A percentile compares a stretch with the other conserved stretches of the same genome.
Evolutionary conservation across 257 asterid genomes (phyloP).

Genomic region (Linaria vulgaris): DNA sequence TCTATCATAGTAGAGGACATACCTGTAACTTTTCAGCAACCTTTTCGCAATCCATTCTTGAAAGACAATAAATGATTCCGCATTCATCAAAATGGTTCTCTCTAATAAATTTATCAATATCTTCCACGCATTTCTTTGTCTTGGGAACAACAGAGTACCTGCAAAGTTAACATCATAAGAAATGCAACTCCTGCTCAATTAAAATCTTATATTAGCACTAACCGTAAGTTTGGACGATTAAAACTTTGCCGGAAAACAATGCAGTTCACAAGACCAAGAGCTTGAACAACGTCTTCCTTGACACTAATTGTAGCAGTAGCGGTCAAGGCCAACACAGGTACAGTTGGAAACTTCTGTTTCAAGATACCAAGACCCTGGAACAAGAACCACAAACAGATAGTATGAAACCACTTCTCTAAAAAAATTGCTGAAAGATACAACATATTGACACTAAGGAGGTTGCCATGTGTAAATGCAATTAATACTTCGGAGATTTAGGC

Average conservation of each 20-base stretch:
- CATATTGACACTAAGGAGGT: constrained; percentile 8
- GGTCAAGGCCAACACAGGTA: constrained; percentile 93
- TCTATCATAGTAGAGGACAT: constrained; percentile 25
- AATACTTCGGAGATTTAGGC: neutral
- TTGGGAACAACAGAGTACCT: constrained; percentile 91
- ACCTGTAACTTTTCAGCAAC: constrained; percentile 92
- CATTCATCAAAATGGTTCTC: constrained; percentile 87
- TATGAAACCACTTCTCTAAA: constrained; percentile 19
- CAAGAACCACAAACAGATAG: constrained; percentile 34
- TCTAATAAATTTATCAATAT: constrained; percentile 70
- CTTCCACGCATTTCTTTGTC: constrained; percentile 90
- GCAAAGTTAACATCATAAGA: constrained; percentile 46
- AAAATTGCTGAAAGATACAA: constrained; percentile 10
- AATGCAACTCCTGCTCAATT: constrained; percentile 17
- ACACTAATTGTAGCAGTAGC: constrained; percentile 97
- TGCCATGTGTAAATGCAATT: constrained; percentile 20
- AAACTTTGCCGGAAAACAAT: constrained; percentile 92
- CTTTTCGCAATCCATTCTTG: constrained; percentile 95
- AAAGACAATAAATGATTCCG: constrained; percentile 92
- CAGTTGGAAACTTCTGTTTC: constrained; percentile 85
- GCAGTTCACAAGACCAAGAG: constrained; percentile 94
- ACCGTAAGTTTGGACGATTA: constrained; percentile 92
- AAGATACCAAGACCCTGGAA: constrained; percentile 89
- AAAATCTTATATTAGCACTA: constrained; percentile 28
- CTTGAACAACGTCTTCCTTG: constrained; percentile 99